Conservation (phyloP, 768 basidiomycete species). For the Boletus rubescentipes region DNA sequence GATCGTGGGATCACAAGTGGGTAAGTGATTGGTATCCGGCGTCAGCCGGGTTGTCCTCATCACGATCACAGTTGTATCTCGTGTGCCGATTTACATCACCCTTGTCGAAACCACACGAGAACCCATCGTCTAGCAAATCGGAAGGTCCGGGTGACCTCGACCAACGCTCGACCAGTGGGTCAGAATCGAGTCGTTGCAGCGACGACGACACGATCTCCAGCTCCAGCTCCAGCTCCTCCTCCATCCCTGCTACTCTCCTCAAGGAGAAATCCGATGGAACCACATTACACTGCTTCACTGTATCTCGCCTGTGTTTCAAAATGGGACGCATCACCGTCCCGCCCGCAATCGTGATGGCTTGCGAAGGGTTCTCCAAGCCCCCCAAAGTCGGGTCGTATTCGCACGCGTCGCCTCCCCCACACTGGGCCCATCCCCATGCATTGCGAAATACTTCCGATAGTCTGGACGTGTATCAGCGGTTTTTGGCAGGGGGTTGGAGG, state of each 20-base stretch:
- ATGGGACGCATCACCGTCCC: conserved; percentile 69
- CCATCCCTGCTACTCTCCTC: background rate
- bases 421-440: conserved; percentile 9
- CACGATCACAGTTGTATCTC: conserved; percentile 11
- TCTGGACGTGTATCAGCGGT: conserved; percentile 37
- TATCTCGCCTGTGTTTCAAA: conserved; percentile 69
- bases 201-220: background rate
- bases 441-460: conserved; percentile 11
- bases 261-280: conserved; percentile 39
- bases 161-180: background rate
- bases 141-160: background rate
- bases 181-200: background rate
- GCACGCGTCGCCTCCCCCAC: conserved; percentile 8
- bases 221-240: background rate
- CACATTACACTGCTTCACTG: conserved; percentile 53
- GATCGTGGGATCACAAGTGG: conserved; percentile 20
- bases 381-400: conserved; percentile 13
- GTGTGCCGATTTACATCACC: conserved; percentile 13
- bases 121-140: background rate
- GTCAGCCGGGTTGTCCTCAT: background rate
- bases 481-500: conserved; percentile 60
- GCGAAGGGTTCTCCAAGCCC: conserved; percentile 48
- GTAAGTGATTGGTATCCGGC: background rate
- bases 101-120: background rate
- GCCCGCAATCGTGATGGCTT: conserved; percentile 56